Conservation (phyloP, 2,329 filamentous ascomycete genomes). For the Proliferodiscus dingleyae region DNA sequence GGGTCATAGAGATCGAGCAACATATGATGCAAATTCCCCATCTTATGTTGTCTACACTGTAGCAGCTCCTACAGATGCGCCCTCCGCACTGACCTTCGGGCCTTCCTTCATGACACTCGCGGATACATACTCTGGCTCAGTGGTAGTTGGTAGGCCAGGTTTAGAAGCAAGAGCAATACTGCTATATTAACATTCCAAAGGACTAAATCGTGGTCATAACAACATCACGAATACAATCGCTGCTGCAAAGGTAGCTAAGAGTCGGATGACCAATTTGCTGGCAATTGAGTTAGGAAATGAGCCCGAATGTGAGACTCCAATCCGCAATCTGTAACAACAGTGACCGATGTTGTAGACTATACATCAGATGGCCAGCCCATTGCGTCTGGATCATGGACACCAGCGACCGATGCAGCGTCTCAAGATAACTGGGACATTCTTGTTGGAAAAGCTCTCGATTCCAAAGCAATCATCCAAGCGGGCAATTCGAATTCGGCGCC, state of each 20-base stretch:
- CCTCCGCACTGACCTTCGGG: conserved; percentile 46
- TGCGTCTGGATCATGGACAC: conserved; percentile 22
- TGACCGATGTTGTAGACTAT: too few species aligned
- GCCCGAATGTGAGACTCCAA: conserved; percentile 43
- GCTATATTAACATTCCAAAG: conserved; percentile 12
- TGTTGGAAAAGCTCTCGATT: conserved; percentile 20
- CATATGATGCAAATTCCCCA: conserved; percentile 41
- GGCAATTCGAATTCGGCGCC: conserved; percentile 25
- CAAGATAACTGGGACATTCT: conserved; percentile 25
- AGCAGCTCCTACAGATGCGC: conserved; percentile 42
- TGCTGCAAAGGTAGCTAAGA: conserved; percentile 42
- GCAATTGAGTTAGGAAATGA: conserved; percentile 55
- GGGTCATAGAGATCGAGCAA: conserved; percentile 42
- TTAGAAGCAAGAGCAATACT: not conserved
- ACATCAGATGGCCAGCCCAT: conserved; percentile 32
- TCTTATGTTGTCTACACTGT: conserved; percentile 49
- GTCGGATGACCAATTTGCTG: conserved; percentile 43
- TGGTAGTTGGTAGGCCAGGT: conserved; percentile 38
- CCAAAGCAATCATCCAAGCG: conserved; percentile 23
- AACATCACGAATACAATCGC: conserved; percentile 49
- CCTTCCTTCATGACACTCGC: conserved; percentile 48
- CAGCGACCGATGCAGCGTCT: conserved; percentile 22
- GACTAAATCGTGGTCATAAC: conserved; percentile 49
- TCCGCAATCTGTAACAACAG: too few species aligned
- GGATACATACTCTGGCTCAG: conserved; percentile 42